Evolutionary conservation across 2,329 filamentous ascomycete species (phyloP), one percentile per base, ranked within the genome.

Genomic region (Colletotrichum sp.): DNA sequence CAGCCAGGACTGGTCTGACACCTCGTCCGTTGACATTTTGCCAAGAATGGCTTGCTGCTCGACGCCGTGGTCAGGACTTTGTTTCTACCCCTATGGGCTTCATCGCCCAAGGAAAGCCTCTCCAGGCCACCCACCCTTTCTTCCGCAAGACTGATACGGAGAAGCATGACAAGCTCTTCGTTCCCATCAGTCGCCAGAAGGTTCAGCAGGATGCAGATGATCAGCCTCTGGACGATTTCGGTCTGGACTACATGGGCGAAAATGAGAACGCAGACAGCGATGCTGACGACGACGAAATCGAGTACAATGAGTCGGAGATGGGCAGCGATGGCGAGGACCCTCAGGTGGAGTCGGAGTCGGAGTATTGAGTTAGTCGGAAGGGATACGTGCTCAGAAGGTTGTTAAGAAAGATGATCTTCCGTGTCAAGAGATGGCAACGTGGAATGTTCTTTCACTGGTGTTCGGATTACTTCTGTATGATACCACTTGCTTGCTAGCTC

Each of bases 61-160:
- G 89, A 1, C 87, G 91, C 2, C 89, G 88, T 48, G 88, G 88
- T 0, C 90, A 92, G 72, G 90, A 93, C 74, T 87, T 92, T 67
- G 79, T 86, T 16, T 88, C 92, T 30, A 93, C 90, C 0, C 91
- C 91, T 0, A 92, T 93, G 87, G 91, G 90, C 0, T 90, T 88
- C 78, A 72, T 92, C 6, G 88, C 87, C 4, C 88, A 89, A 15
- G 89, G 90, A 15, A 90, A 89, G 75, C 79, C 83, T 1, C 82
- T 93, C 0, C 82, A 82, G 0, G 79, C 81, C 6, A 84, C 84
- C 15, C 90, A 92, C 68, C 82, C 88, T 0, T 92, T 93, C 82
- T 92, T 93, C 43, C 77, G 82, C 8, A 70, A 72, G 34, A 57
- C 52, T 39, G 71, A 55, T 4, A 48, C 36, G 9, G 57, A 67